Base-by-base conservation (phyloP, 1,284 basidiomycete species). In the Ganoderma resinaceum region DNA sequence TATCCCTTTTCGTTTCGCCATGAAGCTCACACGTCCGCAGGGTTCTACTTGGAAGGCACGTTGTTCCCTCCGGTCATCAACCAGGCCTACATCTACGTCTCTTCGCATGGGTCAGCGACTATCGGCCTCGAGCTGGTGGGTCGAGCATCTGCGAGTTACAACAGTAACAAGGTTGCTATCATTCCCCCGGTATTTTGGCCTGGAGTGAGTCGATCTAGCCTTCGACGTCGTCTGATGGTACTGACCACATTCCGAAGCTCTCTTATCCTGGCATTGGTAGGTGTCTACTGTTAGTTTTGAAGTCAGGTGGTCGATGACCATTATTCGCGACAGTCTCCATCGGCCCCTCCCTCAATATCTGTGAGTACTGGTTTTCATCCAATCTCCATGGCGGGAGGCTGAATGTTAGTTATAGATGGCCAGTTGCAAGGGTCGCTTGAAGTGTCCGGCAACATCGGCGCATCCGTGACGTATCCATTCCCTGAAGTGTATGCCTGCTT, bases 41-140 rank as follows among this genome's bases (percentile, higher is more conserved):
- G 71, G 2, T 70, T 70, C 42, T 72, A 70, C 38, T 38, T 72
- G 7, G 66, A 72, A 37, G 71, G 68, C 20, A 59, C 62, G 11
- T 35, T 72, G 3, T 61, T 72, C 43, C 65, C 68, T 16, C 65
- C 69, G 6, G 53, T n/a, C 6, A 61, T 70, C 43, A 49, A 65
- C 20, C 63, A 68, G 33, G 65, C 66, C 7, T 72, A 68, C 43
- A 63, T 72, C 31, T 72, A 68, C 46, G 62, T 62, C 14, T 68
- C 66, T 16, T 60, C 53, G 3, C 61, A 68, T 23, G 66, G 59
- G 8, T 64, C 62, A 9, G 66, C 66, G 6, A 63, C 52, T 12
- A 33, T 61, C 9, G 66, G 66, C 20, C 33, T 68, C 18, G 55
- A 52, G 12, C 31, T 68, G 26, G 26, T 52, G 11, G 66, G 66